Base-by-base conservation (phyloP, 2,329 filamentous ascomycete genomes). In the Alternaria solani region DNA sequence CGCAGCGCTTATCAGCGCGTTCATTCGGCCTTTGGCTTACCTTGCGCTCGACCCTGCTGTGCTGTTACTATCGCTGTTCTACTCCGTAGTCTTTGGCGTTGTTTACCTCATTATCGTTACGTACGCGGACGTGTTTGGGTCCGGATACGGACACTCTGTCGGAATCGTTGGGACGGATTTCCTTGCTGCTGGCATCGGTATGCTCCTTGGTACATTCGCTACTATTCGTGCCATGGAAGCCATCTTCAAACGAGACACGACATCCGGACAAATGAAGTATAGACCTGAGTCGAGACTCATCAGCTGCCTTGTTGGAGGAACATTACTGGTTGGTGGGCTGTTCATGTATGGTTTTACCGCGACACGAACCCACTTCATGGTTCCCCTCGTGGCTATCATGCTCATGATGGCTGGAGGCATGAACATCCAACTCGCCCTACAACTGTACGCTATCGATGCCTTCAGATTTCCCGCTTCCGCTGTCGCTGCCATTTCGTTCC, bases 261-360 rank as follows among this genome's bases (percentile, higher is more conserved):
- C 18, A 26, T 41, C 54, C 6, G 54, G 59, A 14, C 44, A 64
- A 26, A 30, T 39, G n/a, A 60, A 55, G 23, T 60, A 59, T 8
- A 57, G 57, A 36, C 59, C 62, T 12, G 62, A 64, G 42, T 64
- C 62, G 2, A 41, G 62, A 11, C 49, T 65, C 12, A 32, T 65
- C 8, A 62, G 51, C 32, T 62, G 55, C 23, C 36, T 65, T 26
- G 30, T 60, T 18, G 62, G 62, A 18, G 51, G 42, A 34, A 39
- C 38, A 20, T 44, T 64, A 14, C 34, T 46, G 8, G 30, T 57
- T 16, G 55, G 62, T 34, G 62, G 62, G 8, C 41, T 65, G 4
- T 64, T 64, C 52, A 62, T 64, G 51, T 64, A 64, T 26, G 62
- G 62, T 2, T 64, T 64, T 38, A 56, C 62, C 3, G 62, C 62